Base-by-base conservation (phyloP, 768 basidiomycete species). In the Lactarius hatsudake region DNA sequence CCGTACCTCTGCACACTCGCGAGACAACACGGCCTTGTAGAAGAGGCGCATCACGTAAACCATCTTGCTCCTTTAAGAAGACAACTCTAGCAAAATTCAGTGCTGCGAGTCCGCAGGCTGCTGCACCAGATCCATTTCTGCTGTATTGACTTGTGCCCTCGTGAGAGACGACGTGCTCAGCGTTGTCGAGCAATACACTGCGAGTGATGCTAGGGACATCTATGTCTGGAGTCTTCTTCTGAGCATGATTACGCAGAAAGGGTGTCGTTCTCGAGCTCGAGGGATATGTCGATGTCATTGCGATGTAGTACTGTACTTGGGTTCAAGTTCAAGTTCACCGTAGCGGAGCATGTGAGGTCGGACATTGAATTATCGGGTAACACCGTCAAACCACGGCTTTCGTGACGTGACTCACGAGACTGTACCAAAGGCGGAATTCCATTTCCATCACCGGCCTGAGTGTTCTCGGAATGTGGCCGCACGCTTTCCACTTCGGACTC, bases 41-140 rank as follows among this genome's bases (percentile, higher is more conserved):
- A 26, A 84, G 71, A 28, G 68, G 71, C 13, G 63, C 71, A 7
- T 74, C 78, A 28, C 57, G 62, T 26, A 74, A 38, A 3, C 79
- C 76, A 6, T 72, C 73, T 43, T 75, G 70, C 61, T 81, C 78
- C 28, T 73, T 74, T 56, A 72, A 77, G 40, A 87, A 80, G 10
- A 81, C 77, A 8, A 85, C 70, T 61, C 86, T 79, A 13, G 83
- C 85, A 67, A 86, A 88, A 72, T 89, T 89, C 72, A 89, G 75
- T 2, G 85, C 84, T 28, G 88, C 88, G 30, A 90, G 79, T 20
- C 89, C 89, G 67, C 88, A 90, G 2, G 87, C 81, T 51, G 88
- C 84, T 36, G 75, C 74, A 6, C 81, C 78, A 13, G 80, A 78
- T n/a, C 75, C 75, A 2, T 64, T 69, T 66, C 60, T 40, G 53